Evolutionary conservation across 2,329 filamentous ascomycete species (phyloP).

Genomic region (Botryotinia narcissicola): DNA sequence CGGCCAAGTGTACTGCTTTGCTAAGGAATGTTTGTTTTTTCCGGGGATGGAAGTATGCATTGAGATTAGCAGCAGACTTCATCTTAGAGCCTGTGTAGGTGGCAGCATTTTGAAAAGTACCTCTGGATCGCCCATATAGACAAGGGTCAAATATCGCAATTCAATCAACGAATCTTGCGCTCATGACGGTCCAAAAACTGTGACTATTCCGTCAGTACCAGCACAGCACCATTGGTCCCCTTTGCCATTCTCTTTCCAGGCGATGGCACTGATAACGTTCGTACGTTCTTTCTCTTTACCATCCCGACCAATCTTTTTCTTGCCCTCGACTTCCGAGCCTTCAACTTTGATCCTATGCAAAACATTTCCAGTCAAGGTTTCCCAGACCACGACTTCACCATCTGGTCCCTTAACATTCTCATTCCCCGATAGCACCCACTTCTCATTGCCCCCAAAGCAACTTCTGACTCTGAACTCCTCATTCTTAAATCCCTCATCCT

Average conservation of each 20-base stretch:
- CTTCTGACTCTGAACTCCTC: conserved; percentile 34
- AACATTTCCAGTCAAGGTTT: conserved; percentile 71
- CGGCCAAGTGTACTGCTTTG: not conserved
- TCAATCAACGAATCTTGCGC: not conserved
- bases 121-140: not conserved
- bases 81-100: not conserved
- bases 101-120: not conserved
- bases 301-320: conserved; percentile 56
- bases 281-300: conserved; percentile 58
- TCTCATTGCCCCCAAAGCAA: conserved; percentile 70
- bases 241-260: conserved; percentile 61
- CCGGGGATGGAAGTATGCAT: not conserved
- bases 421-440: conserved; percentile 76
- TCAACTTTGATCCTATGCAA: conserved; percentile 57
- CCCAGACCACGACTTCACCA: conserved; percentile 67
- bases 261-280: conserved; percentile 61
- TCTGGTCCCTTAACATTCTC: conserved; percentile 48
- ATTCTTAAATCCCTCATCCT: conserved; percentile 48
- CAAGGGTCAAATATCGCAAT: not conserved
- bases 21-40: not conserved
- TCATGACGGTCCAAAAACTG: conserved; percentile 52
- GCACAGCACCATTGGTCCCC: conserved; percentile 64
- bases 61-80: not conserved
- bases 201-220: conserved; percentile 64
- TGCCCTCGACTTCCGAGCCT: conserved; percentile 37